Base-by-base conservation (phyloP, 345 rosid genomes). In the Bruguiera parviflora region DNA sequence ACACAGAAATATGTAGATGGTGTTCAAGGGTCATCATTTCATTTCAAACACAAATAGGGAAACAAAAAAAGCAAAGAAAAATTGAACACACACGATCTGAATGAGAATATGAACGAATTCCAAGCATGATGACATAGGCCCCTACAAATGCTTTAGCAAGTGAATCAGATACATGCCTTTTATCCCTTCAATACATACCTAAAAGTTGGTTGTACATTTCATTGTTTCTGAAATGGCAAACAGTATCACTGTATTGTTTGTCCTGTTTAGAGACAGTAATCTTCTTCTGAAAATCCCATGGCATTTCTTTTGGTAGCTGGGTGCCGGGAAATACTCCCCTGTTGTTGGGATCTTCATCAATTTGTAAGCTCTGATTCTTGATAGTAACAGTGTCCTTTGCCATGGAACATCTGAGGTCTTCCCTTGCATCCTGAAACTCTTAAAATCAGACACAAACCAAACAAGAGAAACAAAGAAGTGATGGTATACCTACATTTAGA, bases 361-460 rank as follows among this genome's bases (percentile, higher is more conserved):
- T 81, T 67, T 77, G 81, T 72, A 94, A 80, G 81, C 87, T 84
- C 86, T 94, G 95, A 27, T 88, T 94, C 74, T 86, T 89, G 60
- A 94, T 88, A 75, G 85, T 82, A 60, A 86, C 84, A 27, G 69
- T 69, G 75, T 91, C 98, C 73, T 87, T 91, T 68, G 97, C 97
- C 98, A 94, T 91, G 31, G 96, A 89, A 79, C 79, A 78, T 81
- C 98, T 91, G 59, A 94, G 96, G 64, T 87, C 96, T 71, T 89
- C 98, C 77, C 97, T 84, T 22, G 80, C 98, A 77, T 84, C 88
- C 98, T 94, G 91, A 75, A 83, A 69, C 37, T 63, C 51, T 29
- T 52, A 55, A 78, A 68, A 46, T 80, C 55, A 77, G 84, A 74
- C 65, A 75, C 64, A 71, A 80, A 58, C 46, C 33, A 58, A 49